Evolutionary conservation across 495 filamentous ascomycete genomes (phyloP).

Genomic region (Podospora anserina): DNA sequence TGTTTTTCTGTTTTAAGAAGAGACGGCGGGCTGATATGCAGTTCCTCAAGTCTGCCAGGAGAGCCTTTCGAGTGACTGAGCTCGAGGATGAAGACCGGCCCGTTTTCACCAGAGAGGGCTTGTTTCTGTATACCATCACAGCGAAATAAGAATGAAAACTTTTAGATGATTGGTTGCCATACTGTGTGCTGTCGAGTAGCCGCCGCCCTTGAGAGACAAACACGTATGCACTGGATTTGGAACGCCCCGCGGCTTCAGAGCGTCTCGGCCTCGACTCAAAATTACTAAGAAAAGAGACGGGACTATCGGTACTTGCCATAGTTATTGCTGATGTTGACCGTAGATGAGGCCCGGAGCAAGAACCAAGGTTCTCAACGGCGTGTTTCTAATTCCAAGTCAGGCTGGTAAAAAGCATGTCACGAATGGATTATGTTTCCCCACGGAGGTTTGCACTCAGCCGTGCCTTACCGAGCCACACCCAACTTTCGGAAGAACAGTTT

Average conservation of each 20-base stretch:
- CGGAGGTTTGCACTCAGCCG: conserved; percentile 2
- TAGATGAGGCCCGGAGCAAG: neutral
- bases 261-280: no score
- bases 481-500: conserved; percentile 12
- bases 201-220: neutral
- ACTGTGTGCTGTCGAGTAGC: neutral
- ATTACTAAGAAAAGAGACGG: neutral
- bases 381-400: neutral
- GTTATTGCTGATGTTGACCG: neutral
- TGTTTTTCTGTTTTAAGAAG: conserved; percentile 96
- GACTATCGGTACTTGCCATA: neutral
- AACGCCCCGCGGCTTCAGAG: no score
- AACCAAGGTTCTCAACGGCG: no score
- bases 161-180: neutral
- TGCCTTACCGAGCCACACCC: conserved; percentile 11
- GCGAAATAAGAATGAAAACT: conserved; percentile 1
- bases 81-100: conserved; percentile 59
- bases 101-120: conserved; percentile 56
- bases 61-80: conserved; percentile 61
- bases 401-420: neutral
- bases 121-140: conserved; percentile 64
- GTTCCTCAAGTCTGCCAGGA: conserved; percentile 66
- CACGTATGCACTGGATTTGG: neutral
- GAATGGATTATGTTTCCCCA: neutral
- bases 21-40: conserved; percentile 72